phyloP scores from a whole-genome alignment of 164 flowering plant species.

The Santalum album region DNA sequence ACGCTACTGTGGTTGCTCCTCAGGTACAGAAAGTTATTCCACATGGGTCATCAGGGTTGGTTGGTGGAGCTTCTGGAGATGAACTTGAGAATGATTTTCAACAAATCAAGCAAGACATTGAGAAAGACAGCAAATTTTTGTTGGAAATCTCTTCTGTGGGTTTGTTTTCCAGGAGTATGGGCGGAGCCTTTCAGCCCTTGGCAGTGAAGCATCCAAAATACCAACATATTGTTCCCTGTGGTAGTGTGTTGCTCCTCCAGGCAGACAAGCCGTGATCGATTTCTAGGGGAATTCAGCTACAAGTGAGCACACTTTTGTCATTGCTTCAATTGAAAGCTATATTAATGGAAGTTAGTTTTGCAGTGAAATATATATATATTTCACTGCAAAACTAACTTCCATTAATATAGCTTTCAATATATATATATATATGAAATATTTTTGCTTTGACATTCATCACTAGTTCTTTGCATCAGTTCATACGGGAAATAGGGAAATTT shows the following conservation, averaged over 20 bases:
- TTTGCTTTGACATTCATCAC: too few species aligned
- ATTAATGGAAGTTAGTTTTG: too few species aligned
- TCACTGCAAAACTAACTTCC: too few species aligned
- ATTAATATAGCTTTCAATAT: too few species aligned
- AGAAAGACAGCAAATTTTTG: conserved; percentile 70
- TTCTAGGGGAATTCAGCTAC: conserved; percentile 17
- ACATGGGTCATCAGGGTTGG: conserved; percentile 31
- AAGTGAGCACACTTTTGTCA: too few species aligned
- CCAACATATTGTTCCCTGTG: conserved; percentile 63
- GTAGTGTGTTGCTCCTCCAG: conserved; percentile 89
- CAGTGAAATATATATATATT: too few species aligned
- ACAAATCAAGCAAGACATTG: conserved; percentile 51
- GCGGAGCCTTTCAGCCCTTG: conserved; percentile 66
- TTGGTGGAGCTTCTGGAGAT: conserved; percentile 45
- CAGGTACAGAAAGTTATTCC: conserved; percentile 57
- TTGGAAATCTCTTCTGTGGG: conserved; percentile 78
- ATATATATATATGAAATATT: too few species aligned
- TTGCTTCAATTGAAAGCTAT: too few species aligned
- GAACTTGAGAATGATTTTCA: conserved; percentile 75
- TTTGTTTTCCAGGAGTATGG: conserved; percentile 63
- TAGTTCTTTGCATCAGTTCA: too few species aligned
- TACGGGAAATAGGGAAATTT: too few species aligned
- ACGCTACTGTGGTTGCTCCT: conserved; percentile 68
- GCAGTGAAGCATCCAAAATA: conserved; percentile 55
- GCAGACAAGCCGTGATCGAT: conserved; percentile 33